Conservation (phyloP, 1,139 yeast genomes). For the Meyerozyma athensensis region DNA sequence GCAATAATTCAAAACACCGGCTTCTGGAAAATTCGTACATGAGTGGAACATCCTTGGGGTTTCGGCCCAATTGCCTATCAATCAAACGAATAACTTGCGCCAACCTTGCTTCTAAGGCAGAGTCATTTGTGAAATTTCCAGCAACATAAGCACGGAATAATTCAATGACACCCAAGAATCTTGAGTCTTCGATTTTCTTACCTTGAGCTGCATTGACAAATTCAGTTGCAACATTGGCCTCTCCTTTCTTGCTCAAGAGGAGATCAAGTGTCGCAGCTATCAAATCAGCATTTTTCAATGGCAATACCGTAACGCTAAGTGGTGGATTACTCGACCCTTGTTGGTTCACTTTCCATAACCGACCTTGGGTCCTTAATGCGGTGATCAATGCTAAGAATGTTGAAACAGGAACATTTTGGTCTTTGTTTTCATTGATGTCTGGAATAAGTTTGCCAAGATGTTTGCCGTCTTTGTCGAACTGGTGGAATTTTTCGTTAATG, state of each 20-base stretch:
- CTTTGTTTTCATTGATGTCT: slow-evolving; percentile 7
- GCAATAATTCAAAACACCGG: slow-evolving; percentile 44
- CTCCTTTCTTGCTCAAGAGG: slow-evolving; percentile 25
- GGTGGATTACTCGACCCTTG: slow-evolving; percentile 34
- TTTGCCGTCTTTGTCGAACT: not conserved
- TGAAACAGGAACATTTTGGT: slow-evolving; percentile 18
- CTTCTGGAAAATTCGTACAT: slow-evolving; percentile 43
- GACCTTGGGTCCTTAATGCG: slow-evolving; percentile 44
- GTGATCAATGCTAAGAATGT: slow-evolving; percentile 42
- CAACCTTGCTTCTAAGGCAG: slow-evolving; percentile 29
- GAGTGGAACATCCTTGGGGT: slow-evolving; percentile 14
- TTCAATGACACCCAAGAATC: slow-evolving; percentile 30
- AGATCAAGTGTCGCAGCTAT: slow-evolving; percentile 24
- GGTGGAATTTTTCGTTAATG: not conserved
- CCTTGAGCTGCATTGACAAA: slow-evolving; percentile 16
- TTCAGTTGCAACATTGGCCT: slow-evolving; percentile 19
- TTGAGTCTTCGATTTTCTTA: slow-evolving; percentile 15
- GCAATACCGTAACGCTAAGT: slow-evolving; percentile 43
- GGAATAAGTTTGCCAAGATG: slow-evolving; percentile 15
- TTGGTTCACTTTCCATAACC: slow-evolving; percentile 38
- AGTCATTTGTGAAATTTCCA: slow-evolving; percentile 43
- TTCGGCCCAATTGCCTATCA: slow-evolving; percentile 20
- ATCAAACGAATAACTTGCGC: slow-evolving; percentile 33
- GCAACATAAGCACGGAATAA: slow-evolving; percentile 47
- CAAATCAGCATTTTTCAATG: slow-evolving; percentile 30